phyloP scores from a whole-genome alignment of 495 filamentous ascomycete genomes.

The Aspergillus haitiensis region DNA sequence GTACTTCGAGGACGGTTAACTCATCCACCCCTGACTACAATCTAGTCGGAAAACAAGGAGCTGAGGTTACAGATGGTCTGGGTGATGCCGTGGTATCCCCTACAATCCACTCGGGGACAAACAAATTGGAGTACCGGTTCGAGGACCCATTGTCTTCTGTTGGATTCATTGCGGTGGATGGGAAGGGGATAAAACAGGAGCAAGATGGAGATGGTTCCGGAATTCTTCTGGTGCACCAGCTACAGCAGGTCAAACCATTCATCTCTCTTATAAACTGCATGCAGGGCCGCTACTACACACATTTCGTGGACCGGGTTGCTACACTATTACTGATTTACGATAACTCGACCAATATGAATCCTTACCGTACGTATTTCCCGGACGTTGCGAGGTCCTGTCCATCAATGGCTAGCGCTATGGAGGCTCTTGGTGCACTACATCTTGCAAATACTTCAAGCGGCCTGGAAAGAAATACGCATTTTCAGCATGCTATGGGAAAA shows the following conservation, averaged over 20 bases:
- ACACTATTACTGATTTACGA: slow-evolving; percentile 44
- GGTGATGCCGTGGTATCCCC: slow-evolving; percentile 18
- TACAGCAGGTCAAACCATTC: slow-evolving; percentile 30
- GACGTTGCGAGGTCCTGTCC: slow-evolving; percentile 39
- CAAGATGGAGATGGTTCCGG: slow-evolving; percentile 22
- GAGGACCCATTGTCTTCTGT: slow-evolving; percentile 26
- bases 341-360: slow-evolving; percentile 37
- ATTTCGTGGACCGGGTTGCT: slow-evolving; percentile 43
- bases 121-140: slow-evolving; percentile 28
- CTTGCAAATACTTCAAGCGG: slow-evolving; percentile 43
- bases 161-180: background rate
- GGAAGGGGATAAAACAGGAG: slow-evolving; percentile 18
- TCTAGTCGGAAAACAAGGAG: slow-evolving; percentile 16
- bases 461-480: slow-evolving; percentile 36
- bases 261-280: slow-evolving; percentile 29
- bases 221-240: slow-evolving; percentile 29
- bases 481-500: slow-evolving; percentile 45
- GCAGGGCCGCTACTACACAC: slow-evolving; percentile 39
- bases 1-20: background rate
- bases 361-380: slow-evolving; percentile 40
- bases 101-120: slow-evolving; percentile 10
- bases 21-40: slow-evolving; percentile 6
- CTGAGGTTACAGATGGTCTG: slow-evolving; percentile 7
- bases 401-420: slow-evolving; percentile 44
- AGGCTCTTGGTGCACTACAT: slow-evolving; percentile 45